Conservation (phyloP, 179 eudicot species). For the Gypsophila paniculata region DNA sequence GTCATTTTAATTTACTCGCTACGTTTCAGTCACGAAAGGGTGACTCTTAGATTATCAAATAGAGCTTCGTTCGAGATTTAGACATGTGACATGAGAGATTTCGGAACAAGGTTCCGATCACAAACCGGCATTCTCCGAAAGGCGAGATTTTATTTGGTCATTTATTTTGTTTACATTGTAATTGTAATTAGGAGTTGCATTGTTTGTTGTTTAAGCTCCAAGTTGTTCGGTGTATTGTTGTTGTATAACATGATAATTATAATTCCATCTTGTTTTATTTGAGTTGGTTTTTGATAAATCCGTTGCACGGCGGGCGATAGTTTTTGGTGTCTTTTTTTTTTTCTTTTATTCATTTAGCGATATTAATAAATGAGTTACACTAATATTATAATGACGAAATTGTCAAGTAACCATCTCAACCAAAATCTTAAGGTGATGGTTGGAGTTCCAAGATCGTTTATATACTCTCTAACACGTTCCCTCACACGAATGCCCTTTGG, state of each 20-base stretch:
- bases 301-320: too few species aligned
- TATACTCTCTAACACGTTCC: too few species aligned
- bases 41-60: conserved; percentile 27
- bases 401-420: too few species aligned
- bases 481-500: too few species aligned
- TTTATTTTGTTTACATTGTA: not conserved
- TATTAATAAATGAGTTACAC: too few species aligned
- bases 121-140: not conserved
- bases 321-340: too few species aligned
- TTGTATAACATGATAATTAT: not conserved
- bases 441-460: too few species aligned
- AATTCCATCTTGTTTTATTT: not conserved
- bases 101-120: conserved; percentile 3
- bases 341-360: not conserved
- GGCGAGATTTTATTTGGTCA: conserved; percentile 12
- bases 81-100: conserved; percentile 19
- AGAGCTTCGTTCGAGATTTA: conserved; percentile 10
- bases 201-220: conserved; percentile 15
- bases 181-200: conserved; percentile 23
- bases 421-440: too few species aligned
- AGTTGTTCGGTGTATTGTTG: conserved; percentile 13
- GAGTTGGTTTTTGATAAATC: too few species aligned
- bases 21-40: conserved; percentile 35
- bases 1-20: not conserved
- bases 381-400: too few species aligned